Percentiles rank a stretch among this genome's conserved stretches.
Evolutionary conservation across 164 flowering plant genomes (phyloP).

Genomic region (Vitis amurensis): DNA sequence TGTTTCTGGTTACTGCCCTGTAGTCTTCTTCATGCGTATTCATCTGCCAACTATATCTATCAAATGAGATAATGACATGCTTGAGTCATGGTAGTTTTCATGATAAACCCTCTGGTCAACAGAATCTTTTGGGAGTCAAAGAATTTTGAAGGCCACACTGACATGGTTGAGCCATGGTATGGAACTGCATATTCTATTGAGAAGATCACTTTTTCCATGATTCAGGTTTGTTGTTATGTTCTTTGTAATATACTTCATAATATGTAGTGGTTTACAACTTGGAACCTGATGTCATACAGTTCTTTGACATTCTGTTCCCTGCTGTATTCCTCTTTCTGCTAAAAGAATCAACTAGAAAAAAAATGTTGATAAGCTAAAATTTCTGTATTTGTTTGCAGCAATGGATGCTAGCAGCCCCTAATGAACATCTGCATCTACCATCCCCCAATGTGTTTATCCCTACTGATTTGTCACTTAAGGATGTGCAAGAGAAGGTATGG

Average conservation of each 20-base stretch:
- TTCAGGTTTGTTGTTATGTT: slow-evolving; percentile 60
- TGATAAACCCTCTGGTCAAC: slow-evolving; percentile 16
- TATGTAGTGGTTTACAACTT: neutral
- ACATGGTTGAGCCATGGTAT: slow-evolving; percentile 94
- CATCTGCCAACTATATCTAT: neutral
- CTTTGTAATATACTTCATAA: neutral
- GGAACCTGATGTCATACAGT: too few relatives aligned
- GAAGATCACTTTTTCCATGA: slow-evolving; percentile 42
- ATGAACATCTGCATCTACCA: slow-evolving; percentile 75
- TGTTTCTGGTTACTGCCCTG: neutral
- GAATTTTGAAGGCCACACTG: slow-evolving; percentile 80
- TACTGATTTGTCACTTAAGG: slow-evolving; percentile 76
- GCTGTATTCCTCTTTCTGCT: too few relatives aligned
- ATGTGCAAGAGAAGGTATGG: slow-evolving; percentile 49
- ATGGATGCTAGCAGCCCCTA: slow-evolving; percentile 73
- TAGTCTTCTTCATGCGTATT: neutral
- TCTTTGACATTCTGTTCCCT: too few relatives aligned
- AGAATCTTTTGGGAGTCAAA: slow-evolving; percentile 97
- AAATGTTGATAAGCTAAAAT: neutral
- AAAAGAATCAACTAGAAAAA: too few relatives aligned
- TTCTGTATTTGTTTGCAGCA: slow-evolving; percentile 43
- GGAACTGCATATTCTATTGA: slow-evolving; percentile 77
- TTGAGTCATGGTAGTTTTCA: slow-evolving; percentile 1
- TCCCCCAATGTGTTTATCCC: slow-evolving; percentile 80
- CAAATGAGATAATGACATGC: neutral